Conservation (phyloP, 2,329 filamentous ascomycete genomes). For the Penicillium verrucosum region DNA sequence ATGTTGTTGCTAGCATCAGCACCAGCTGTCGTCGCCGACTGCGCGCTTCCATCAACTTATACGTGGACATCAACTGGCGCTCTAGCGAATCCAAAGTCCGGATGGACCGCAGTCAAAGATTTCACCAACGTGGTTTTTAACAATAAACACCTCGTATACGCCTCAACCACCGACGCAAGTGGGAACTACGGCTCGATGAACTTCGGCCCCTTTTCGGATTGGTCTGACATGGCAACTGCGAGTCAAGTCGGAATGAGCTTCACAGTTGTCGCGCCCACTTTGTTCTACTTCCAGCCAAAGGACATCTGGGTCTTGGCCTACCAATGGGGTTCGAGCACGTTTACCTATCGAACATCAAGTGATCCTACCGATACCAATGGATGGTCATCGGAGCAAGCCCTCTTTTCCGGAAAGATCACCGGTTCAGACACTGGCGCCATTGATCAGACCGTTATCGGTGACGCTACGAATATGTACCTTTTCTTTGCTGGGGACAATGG, state of each 20-base stretch:
- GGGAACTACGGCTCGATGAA: conserved; percentile 56
- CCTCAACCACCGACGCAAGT: conserved; percentile 46
- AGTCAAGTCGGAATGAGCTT: conserved; percentile 51
- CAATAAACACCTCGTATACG: conserved; percentile 61
- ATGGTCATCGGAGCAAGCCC: conserved; percentile 54
- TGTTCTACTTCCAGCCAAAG: conserved; percentile 63
- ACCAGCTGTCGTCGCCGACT: neutral
- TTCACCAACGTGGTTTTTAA: conserved; percentile 58
- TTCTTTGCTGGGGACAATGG: conserved; percentile 68
- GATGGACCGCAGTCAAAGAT: conserved; percentile 61
- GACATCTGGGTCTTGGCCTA: conserved; percentile 63
- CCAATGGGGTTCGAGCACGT: conserved; percentile 60
- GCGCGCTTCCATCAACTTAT: conserved; percentile 53
- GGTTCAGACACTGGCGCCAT: conserved; percentile 55
- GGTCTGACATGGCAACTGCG: conserved; percentile 49
- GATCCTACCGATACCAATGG: conserved; percentile 57
- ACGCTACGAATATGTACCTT: conserved; percentile 60
- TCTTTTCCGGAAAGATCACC: conserved; percentile 56
- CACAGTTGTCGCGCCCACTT: conserved; percentile 55
- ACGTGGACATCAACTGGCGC: conserved; percentile 54
- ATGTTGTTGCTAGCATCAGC: neutral
- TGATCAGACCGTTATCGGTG: conserved; percentile 63
- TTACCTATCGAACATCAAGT: conserved; percentile 58
- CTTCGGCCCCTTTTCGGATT: conserved; percentile 56
- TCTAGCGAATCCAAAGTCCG: conserved; percentile 52